Percentiles rank a stretch among this genome's conserved stretches.
Evolutionary conservation across 768 basidiomycete genomes (phyloP).

Genomic region (Pleurotus tuber-regium): DNA sequence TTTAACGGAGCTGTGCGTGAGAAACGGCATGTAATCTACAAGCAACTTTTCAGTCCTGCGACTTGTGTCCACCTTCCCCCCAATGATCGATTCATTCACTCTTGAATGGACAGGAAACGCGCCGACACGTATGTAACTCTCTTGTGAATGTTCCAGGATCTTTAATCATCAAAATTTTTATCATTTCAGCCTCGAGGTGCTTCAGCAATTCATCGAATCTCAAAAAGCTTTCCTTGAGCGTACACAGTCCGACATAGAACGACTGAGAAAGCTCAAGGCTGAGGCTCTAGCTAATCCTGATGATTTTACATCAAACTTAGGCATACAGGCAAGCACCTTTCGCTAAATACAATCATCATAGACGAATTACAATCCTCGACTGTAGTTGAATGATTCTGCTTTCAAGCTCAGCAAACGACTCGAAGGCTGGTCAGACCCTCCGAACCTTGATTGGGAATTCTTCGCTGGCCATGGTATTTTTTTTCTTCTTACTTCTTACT

Average conservation of each 20-base stretch:
- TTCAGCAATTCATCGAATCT: conserved; percentile 60
- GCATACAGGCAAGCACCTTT: no score
- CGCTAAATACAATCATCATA: no score
- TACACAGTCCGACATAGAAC: conserved; percentile 61
- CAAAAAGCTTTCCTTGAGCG: conserved; percentile 59
- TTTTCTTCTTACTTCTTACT: neutral
- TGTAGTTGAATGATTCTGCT: conserved; percentile 24
- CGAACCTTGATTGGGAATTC: conserved; percentile 60
- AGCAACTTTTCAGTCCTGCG: conserved; percentile 7
- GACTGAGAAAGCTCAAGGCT: conserved; percentile 44
- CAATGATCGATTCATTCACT: neutral
- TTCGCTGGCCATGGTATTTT: conserved; percentile 55
- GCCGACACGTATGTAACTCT: conserved; percentile 34
- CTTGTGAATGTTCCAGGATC: neutral
- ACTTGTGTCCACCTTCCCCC: neutral
- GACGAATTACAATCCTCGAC: conserved; percentile 9
- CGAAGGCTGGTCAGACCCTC: conserved; percentile 41
- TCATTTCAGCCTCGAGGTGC: conserved; percentile 53
- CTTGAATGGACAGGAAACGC: conserved; percentile 34
- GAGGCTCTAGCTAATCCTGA: conserved; percentile 34
- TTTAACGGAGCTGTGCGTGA: conserved; percentile 6
- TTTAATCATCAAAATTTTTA: conserved; percentile 4
- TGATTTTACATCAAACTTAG: conserved; percentile 27
- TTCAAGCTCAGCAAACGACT: conserved; percentile 42
- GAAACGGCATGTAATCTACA: conserved; percentile 5